phyloP scores from a whole-genome alignment of 116 monocot genomes.

The Phalaenopsis hybrid region DNA sequence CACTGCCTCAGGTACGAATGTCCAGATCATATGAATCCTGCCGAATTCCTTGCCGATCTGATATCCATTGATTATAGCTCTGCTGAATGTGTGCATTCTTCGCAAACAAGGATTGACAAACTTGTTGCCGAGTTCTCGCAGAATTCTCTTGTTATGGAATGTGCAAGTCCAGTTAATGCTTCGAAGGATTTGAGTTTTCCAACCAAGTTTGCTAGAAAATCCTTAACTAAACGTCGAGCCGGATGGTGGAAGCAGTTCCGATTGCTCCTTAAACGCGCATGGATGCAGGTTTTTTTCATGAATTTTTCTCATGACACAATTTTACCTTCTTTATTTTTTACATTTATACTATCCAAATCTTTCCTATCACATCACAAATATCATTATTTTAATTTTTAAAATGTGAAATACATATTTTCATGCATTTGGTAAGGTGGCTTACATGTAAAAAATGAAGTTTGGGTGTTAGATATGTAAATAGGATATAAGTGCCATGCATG shows the following conservation, averaged over 20 bases:
- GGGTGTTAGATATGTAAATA: not conserved
- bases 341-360: no score
- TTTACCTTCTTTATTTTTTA: not conserved
- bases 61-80: conserved; percentile 90
- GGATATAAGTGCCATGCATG: no score
- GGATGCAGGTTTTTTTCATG: conserved; percentile 73
- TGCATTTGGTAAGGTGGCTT: no score
- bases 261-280: conserved; percentile 92
- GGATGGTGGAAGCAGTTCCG: conserved; percentile 94
- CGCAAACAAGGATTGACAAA: conserved; percentile 71
- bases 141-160: conserved; percentile 25
- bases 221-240: conserved; percentile 35
- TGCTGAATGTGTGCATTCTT: conserved; percentile 69
- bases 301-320: not conserved
- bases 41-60: conserved; percentile 93
- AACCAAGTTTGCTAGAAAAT: conserved; percentile 33
- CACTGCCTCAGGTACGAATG: conserved; percentile 58
- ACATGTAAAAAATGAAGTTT: no score
- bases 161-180: conserved; percentile 23
- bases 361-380: no score
- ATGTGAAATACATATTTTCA: no score
- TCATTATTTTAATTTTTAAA: no score
- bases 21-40: conserved; percentile 89
- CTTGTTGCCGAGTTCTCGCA: conserved; percentile 68
- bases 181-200: conserved; percentile 16